Percentiles rank a stretch among this genome's conserved stretches.
phyloP scores from a whole-genome alignment of 2,329 filamentous ascomycete species.

The Penicillium frequentans region DNA sequence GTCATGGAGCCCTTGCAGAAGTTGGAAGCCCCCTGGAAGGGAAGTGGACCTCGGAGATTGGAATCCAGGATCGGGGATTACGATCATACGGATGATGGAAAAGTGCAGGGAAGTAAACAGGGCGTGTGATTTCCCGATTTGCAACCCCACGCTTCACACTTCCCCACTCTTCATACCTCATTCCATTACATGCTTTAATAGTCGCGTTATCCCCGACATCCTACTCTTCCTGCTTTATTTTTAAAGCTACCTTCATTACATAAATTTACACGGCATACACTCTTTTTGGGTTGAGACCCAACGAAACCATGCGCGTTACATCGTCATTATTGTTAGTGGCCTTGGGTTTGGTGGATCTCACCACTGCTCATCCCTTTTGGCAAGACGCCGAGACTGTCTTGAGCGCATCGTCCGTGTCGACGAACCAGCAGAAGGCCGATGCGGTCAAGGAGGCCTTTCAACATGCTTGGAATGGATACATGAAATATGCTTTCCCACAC shows the following conservation, averaged over 20 bases:
- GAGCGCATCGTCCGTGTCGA: constrained; percentile 4
- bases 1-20: background rate
- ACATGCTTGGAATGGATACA: constrained; percentile 72
- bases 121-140: constrained; percentile 9
- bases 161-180: constrained; percentile 6
- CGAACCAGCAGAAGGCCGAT: constrained; percentile 46
- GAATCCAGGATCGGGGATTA: background rate
- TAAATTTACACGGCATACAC: background rate
- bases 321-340: constrained; percentile 26
- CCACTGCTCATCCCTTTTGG: constrained; percentile 20
- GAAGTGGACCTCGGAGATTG: background rate
- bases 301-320: constrained; percentile 24
- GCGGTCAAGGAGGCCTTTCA: constrained; percentile 69
- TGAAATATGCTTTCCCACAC: constrained; percentile 71
- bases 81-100: background rate
- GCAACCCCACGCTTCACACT: background rate
- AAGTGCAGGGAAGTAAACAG: background rate
- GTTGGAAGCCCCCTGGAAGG: background rate
- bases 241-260: background rate
- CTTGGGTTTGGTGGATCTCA: constrained; percentile 23
- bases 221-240: background rate
- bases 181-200: constrained; percentile 14
- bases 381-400: constrained; percentile 11
- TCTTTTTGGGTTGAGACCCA: background rate
- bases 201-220: constrained; percentile 15